Evolutionary conservation across 2,329 filamentous ascomycete species (phyloP).

Genomic region (Westerdykella aurantiaca): DNA sequence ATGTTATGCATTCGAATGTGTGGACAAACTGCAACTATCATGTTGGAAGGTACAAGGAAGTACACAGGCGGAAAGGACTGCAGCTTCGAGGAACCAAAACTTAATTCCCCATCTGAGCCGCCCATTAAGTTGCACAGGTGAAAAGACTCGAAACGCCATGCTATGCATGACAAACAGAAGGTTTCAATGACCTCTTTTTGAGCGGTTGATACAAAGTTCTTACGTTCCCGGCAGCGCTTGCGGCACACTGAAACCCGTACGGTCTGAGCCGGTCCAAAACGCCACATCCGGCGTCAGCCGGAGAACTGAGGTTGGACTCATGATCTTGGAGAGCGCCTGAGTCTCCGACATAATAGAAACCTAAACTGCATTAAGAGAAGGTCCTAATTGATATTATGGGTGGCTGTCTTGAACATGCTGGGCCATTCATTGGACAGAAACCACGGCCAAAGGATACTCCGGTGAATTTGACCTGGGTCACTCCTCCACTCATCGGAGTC

Average conservation of each 20-base stretch:
- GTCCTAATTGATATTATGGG: conserved; percentile 2
- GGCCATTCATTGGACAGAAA: conserved; percentile 4
- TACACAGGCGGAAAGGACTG: no score
- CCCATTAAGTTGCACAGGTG: no score
- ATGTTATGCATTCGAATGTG: no score
- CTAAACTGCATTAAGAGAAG: conserved; percentile 10
- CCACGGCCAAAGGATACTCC: conserved; percentile 1
- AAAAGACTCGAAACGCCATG: no score
- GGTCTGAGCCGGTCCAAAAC: conserved; percentile 13
- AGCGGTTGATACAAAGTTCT: conserved; percentile 17
- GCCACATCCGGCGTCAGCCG: conserved; percentile 2
- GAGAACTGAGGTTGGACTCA: conserved; percentile 1
- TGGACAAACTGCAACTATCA: no score
- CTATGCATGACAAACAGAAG: conserved; percentile 10
- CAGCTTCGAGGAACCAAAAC: no score
- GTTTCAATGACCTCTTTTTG: conserved; percentile 4
- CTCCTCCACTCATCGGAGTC: not conserved
- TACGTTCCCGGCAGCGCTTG: conserved; percentile 18
- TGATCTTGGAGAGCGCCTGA: not conserved
- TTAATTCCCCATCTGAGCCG: no score
- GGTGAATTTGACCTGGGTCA: not conserved
- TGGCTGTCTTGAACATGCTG: conserved; percentile 9
- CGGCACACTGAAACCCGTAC: conserved; percentile 14
- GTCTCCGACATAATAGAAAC: conserved; percentile 22
- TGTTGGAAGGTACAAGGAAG: no score